These are phyloP conservation scores for Yamadazyma tumulicola DNA, from an alignment of 805 yeast species.

Conservation along the genomic window DNA sequence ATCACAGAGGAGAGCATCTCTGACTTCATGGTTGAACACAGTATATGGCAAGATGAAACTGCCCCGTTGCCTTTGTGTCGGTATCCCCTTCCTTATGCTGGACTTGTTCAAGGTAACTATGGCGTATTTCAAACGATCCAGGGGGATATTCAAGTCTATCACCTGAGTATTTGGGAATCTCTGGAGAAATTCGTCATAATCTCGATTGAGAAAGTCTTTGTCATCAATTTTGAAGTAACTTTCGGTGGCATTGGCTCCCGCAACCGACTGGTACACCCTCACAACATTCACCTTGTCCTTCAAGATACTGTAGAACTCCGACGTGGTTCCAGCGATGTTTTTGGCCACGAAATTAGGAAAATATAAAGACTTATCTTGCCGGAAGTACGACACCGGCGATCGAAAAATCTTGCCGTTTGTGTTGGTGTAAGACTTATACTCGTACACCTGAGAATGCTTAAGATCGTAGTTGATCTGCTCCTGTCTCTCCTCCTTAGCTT, in stretches of 20 bases:
- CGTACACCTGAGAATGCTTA: conserved; percentile 42
- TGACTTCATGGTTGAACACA: conserved; percentile 52
- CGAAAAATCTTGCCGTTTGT: conserved; percentile 82
- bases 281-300: conserved; percentile 58
- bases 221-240: conserved; percentile 52
- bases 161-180: conserved; percentile 59
- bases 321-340: conserved; percentile 39
- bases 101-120: conserved; percentile 50
- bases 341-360: conserved; percentile 77
- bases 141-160: conserved; percentile 74
- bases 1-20: conserved; percentile 59
- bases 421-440: conserved; percentile 49
- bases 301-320: conserved; percentile 37
- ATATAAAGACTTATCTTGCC: conserved; percentile 64
- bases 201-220: conserved; percentile 37
- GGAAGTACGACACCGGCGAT: conserved; percentile 79
- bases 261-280: conserved; percentile 60
- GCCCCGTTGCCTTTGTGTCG: conserved; percentile 47
- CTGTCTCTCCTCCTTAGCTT: conserved; percentile 37
- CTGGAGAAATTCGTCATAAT: conserved; percentile 35
- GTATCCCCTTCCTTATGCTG: conserved; percentile 42
- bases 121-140: conserved; percentile 62
- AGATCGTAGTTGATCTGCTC: conserved; percentile 39
- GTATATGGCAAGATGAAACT: conserved; percentile 65
- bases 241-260: conserved; percentile 66